Evolutionary conservation across 2,329 filamentous ascomycete species (phyloP).

Genomic region (Triangularia setosa): DNA sequence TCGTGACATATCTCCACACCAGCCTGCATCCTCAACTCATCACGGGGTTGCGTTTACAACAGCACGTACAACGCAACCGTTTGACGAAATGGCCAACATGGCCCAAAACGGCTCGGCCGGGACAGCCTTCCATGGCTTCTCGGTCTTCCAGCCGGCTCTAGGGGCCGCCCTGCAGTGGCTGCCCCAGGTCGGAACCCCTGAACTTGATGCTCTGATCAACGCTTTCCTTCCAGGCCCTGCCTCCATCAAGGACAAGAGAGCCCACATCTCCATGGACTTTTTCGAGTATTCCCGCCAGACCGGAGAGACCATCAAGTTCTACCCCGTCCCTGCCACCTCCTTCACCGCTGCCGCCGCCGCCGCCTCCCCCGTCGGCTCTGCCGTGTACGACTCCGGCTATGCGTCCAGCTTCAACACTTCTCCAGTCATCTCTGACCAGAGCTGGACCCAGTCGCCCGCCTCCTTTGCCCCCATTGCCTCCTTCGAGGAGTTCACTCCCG

Average conservation of each 20-base stretch:
- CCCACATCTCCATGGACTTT: constrained; percentile 56
- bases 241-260: constrained; percentile 56
- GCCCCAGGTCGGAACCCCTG: constrained; percentile 58
- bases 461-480: constrained; percentile 23
- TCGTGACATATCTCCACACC: neutral
- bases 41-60: neutral
- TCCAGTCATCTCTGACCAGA: constrained; percentile 46
- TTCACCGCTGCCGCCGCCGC: constrained; percentile 35
- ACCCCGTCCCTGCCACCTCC: constrained; percentile 42
- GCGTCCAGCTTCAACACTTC: constrained; percentile 47
- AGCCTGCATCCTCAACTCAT: neutral
- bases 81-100: constrained; percentile 33
- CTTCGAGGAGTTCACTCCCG: constrained; percentile 32
- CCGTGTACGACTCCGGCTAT: constrained; percentile 43
- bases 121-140: constrained; percentile 47
- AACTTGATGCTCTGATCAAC: constrained; percentile 59
- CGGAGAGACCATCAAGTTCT: constrained; percentile 59
- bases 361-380: constrained; percentile 44
- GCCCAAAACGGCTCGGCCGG: constrained; percentile 34
- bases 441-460: constrained; percentile 40
- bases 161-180: constrained; percentile 61
- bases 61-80: neutral
- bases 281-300: constrained; percentile 50
- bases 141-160: constrained; percentile 55
- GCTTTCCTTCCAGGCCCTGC: constrained; percentile 52